Percentiles rank a stretch among this genome's conserved stretches.
phyloP scores from a whole-genome alignment of 208 protist species.

The Zelonia costaricensis region DNA sequence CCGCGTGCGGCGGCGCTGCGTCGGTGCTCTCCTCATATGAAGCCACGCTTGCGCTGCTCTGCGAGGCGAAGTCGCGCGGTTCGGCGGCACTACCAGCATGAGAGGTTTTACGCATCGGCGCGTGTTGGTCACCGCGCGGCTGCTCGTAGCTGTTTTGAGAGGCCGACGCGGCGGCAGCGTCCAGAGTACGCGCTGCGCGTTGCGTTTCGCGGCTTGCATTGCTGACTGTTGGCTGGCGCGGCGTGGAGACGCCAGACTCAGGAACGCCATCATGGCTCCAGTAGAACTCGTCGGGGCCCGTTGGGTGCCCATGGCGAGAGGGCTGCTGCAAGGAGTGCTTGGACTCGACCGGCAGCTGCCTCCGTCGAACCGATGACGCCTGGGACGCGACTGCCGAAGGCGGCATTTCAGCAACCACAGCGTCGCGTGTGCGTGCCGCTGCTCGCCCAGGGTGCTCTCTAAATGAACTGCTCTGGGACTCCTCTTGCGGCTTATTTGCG shows the following conservation, averaged over 20 bases:
- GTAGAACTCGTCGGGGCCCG: background rate
- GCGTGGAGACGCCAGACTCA: background rate
- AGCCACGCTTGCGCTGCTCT: constrained; percentile 1
- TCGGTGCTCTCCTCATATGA: background rate
- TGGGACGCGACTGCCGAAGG: background rate
- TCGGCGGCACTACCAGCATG: background rate
- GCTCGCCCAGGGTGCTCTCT: too few relatives aligned
- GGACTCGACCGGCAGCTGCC: background rate
- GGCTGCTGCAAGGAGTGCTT: background rate
- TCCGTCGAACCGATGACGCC: background rate
- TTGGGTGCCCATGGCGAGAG: background rate
- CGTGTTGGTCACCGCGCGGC: constrained; percentile 16
- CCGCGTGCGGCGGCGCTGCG: background rate
- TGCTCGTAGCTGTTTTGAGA: constrained; percentile 11
- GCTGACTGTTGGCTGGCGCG: background rate
- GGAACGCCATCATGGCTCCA: constrained; percentile 9
- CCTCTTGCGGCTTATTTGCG: background rate
- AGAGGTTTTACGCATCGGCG: constrained; percentile 1
- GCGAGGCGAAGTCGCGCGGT: constrained; percentile 1
- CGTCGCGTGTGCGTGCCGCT: too few relatives aligned
- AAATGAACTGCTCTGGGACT: background rate
- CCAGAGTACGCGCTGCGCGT: background rate
- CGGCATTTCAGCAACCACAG: background rate
- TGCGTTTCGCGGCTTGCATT: background rate
- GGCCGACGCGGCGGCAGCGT: background rate